Conservation (phyloP, 208 protist genomes). For the Trichomonas gallinae region DNA sequence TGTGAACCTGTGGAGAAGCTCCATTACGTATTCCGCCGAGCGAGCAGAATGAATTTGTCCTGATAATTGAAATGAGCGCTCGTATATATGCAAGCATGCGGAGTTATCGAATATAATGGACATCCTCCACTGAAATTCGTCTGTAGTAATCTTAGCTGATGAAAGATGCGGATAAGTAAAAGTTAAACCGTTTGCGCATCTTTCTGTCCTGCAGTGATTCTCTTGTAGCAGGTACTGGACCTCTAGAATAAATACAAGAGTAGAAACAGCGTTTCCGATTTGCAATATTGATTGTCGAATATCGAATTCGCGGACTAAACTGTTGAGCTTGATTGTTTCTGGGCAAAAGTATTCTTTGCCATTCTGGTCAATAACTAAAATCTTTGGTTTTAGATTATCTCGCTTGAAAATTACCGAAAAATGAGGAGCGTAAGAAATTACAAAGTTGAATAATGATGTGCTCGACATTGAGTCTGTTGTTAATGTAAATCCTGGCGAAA, state of each 20-base stretch:
- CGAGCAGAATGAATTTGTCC: background rate
- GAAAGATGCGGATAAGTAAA: background rate
- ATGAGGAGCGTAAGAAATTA: background rate
- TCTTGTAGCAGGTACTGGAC: background rate
- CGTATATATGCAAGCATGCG: background rate
- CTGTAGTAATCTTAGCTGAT: background rate
- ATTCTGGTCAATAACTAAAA: background rate
- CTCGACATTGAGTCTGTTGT: background rate
- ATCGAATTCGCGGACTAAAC: background rate
- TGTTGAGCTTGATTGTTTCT: background rate
- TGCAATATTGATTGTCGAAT: background rate
- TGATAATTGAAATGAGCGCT: background rate
- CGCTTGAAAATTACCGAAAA: background rate
- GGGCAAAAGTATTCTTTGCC: background rate
- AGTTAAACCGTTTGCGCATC: background rate
- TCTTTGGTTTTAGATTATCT: background rate
- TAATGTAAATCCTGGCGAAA: background rate
- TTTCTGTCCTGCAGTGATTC: background rate
- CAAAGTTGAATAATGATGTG: background rate
- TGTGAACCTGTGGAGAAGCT: background rate
- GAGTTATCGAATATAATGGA: background rate
- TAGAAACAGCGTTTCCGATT: background rate
- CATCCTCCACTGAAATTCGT: background rate
- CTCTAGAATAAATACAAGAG: background rate
- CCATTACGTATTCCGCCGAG: background rate